A percentile compares a stretch with the other conserved stretches of the same genome.
phyloP scores from a whole-genome alignment of 2,329 filamentous ascomycete species.

The Hirsutella rhossiliensis region DNA sequence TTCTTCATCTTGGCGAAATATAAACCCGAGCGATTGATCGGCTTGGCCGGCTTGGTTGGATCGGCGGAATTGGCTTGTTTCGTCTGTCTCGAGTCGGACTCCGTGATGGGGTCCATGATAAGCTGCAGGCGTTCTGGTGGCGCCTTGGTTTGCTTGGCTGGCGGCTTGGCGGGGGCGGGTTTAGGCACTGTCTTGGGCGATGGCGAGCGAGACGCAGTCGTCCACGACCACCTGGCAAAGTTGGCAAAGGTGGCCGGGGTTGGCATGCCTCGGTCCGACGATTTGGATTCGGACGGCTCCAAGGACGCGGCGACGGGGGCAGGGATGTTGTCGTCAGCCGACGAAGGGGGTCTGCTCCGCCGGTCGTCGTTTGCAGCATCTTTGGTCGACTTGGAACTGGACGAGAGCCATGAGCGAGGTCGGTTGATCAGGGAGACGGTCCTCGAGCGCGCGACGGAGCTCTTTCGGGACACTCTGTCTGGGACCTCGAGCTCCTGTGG shows the following conservation, averaged over 20 bases:
- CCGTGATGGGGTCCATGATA: conserved; percentile 12
- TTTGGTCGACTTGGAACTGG: conserved; percentile 26
- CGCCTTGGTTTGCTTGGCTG: conserved; percentile 11
- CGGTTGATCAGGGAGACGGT: conserved; percentile 35
- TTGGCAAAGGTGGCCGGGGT: conserved; percentile 35
- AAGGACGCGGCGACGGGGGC: conserved; percentile 5
- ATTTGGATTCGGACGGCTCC: neutral
- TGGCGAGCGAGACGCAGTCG: conserved; percentile 33
- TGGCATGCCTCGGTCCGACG: conserved; percentile 19
- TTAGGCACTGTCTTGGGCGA: conserved; percentile 27
- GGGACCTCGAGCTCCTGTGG: neutral
- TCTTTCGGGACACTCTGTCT: conserved; percentile 3
- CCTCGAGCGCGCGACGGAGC: conserved; percentile 19
- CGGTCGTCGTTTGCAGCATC: conserved; percentile 10
- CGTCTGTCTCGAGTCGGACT: conserved; percentile 10
- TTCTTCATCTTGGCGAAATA: conserved; percentile 38
- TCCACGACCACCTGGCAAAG: conserved; percentile 41
- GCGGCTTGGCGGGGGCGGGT: conserved; percentile 9
- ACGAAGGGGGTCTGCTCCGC: conserved; percentile 14
- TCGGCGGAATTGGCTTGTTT: conserved; percentile 15
- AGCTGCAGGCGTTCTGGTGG: conserved; percentile 16
- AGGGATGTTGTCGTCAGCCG: conserved; percentile 11
- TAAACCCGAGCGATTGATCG: conserved; percentile 29
- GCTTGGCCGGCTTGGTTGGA: conserved; percentile 23
- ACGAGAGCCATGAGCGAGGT: conserved; percentile 39